phyloP scores from a whole-genome alignment of 73 alveolate species.

The Uronychia setigera region DNA sequence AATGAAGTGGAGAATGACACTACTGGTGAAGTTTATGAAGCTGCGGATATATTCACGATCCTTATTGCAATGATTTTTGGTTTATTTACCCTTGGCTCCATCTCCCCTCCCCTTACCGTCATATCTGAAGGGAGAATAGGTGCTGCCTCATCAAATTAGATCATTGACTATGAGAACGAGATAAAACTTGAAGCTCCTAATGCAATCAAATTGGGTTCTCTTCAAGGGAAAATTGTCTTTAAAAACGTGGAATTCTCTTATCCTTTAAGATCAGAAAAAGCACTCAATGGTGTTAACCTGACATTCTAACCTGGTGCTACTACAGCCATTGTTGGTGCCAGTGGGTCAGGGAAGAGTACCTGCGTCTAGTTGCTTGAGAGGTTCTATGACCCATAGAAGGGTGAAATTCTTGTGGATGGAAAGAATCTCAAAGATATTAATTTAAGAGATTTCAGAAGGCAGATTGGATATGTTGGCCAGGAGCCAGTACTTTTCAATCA shows the following conservation, averaged over 20 bases:
- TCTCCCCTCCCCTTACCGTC: constrained; percentile 73
- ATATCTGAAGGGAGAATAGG: constrained; percentile 79
- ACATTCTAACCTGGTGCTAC: constrained; percentile 61
- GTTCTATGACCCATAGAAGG: constrained; percentile 86
- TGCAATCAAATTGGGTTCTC: constrained; percentile 3
- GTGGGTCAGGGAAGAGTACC: constrained; percentile 92
- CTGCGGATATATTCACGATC: constrained; percentile 72
- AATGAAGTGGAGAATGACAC: constrained; percentile 23
- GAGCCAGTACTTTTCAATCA: constrained; percentile 86
- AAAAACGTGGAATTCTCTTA: constrained; percentile 62
- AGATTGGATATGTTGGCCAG: constrained; percentile 79
- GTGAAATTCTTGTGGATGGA: constrained; percentile 83
- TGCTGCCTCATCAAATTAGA: constrained; percentile 61
- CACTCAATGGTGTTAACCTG: no score
- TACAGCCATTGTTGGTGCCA: constrained; percentile 88
- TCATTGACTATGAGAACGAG: constrained; percentile 71
- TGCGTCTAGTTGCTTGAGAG: constrained; percentile 81
- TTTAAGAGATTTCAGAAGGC: constrained; percentile 66
- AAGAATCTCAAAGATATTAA: constrained; percentile 60
- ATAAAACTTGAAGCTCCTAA: constrained; percentile 35
- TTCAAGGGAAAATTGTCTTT: constrained; percentile 66
- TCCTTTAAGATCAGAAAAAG: constrained; percentile 75
- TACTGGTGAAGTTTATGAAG: constrained; percentile 55
- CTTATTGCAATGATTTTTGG: constrained; percentile 84
- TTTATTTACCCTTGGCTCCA: constrained; percentile 75